A percentile compares a stretch with the other conserved stretches of the same genome.
phyloP scores from a whole-genome alignment of 2,329 filamentous ascomycete species.

The Fusarium tuaranense region DNA sequence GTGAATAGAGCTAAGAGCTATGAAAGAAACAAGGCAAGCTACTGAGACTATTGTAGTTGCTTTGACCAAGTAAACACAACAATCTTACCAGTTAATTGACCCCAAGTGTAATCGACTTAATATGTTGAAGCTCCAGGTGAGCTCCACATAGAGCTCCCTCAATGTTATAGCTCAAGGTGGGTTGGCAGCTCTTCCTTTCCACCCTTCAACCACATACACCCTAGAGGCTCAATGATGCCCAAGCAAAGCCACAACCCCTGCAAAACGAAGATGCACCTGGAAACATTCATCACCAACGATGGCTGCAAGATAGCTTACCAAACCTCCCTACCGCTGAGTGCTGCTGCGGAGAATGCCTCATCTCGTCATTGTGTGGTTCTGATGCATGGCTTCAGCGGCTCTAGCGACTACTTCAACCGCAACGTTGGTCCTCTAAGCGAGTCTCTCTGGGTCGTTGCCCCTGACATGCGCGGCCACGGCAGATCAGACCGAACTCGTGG shows the following conservation, averaged over 20 bases:
- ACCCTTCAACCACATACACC: background rate
- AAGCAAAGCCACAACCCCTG: background rate
- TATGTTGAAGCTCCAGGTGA: background rate
- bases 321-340: conserved; percentile 35
- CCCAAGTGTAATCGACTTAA: background rate
- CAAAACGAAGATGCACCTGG: conserved; percentile 30
- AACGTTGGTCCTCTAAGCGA: conserved; percentile 37
- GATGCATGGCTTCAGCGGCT: conserved; percentile 46
- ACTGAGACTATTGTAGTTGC: background rate
- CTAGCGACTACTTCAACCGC: conserved; percentile 42
- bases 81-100: background rate
- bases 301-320: conserved; percentile 41
- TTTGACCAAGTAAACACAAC: background rate
- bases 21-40: background rate
- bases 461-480: conserved; percentile 45
- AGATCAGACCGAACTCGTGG: conserved; percentile 36
- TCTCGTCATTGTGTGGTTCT: conserved; percentile 37
- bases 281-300: conserved; percentile 37
- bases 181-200: background rate
- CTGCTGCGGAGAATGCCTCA: conserved; percentile 3
- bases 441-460: conserved; percentile 40
- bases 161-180: background rate
- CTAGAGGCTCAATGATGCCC: background rate
- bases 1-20: background rate
- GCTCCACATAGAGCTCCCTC: background rate